A percentile compares a stretch with the other conserved stretches of the same genome.
Evolutionary conservation across 176 grass and related monocot genomes (phyloP).

Genomic region (Carex littledalei): DNA sequence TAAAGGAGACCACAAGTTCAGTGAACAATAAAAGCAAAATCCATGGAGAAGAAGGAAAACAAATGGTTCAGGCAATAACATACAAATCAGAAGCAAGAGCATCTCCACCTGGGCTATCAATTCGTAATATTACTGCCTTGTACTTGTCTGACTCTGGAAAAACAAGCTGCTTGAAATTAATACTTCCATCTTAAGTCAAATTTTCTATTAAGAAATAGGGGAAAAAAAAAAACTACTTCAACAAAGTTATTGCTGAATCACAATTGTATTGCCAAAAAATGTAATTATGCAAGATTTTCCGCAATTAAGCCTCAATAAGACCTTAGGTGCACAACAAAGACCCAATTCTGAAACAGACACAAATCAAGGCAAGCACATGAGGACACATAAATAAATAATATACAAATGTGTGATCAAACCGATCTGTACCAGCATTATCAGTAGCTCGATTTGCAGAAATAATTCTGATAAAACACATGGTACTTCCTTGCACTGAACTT

Average conservation of each 20-base stretch:
- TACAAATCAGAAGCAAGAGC: constrained; percentile 99
- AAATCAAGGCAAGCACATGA: not conserved
- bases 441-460: not conserved
- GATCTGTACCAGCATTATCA: not conserved
- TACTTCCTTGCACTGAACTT: constrained; percentile 23
- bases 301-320: not conserved
- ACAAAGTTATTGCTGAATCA: not conserved
- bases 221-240: not conserved
- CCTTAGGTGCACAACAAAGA: not conserved
- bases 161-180: constrained; percentile 26
- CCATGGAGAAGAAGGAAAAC: not conserved
- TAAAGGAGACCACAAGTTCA: not conserved
- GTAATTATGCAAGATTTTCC: not conserved
- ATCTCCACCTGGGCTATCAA: constrained; percentile 97
- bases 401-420: not conserved
- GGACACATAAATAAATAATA: not conserved
- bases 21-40: not conserved
- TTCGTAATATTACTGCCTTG: constrained; percentile 88
- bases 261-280: not conserved
- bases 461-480: not conserved
- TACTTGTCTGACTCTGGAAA: constrained; percentile 75
- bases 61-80: constrained; percentile 26
- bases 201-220: not conserved
- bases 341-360: not conserved
- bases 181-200: constrained; percentile 13